Evolutionary conservation across 2,329 filamentous ascomycete genomes (phyloP).

Genomic region (Mollisia scopiformis): DNA sequence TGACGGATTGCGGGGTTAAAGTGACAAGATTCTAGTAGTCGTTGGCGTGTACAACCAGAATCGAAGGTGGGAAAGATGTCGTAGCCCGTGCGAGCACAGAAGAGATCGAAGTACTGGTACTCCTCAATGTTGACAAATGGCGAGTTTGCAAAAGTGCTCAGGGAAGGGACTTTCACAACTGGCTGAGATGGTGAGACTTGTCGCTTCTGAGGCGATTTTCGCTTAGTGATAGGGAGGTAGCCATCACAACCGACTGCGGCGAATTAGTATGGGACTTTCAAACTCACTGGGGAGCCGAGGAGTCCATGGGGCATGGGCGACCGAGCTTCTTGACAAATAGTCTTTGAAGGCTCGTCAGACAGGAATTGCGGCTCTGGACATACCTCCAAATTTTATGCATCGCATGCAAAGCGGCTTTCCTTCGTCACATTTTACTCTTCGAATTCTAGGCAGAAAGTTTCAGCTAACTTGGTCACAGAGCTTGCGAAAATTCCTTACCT

Average conservation of each 20-base stretch:
- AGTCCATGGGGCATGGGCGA: no score
- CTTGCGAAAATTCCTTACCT: constrained; percentile 12
- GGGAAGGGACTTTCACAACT: background rate
- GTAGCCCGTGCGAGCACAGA: constrained; percentile 19
- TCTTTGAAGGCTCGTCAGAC: no score
- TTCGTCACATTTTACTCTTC: no score
- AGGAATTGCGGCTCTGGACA: no score
- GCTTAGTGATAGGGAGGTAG: constrained; percentile 7
- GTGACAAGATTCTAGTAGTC: constrained; percentile 25
- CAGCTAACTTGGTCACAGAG: constrained; percentile 20
- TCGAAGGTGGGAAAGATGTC: constrained; percentile 23
- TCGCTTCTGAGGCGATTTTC: constrained; percentile 1
- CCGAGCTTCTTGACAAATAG: no score
- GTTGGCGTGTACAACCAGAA: constrained; percentile 17
- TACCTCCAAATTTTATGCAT: no score
- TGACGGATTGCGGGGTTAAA: constrained; percentile 23
- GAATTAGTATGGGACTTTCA: no score
- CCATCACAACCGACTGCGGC: constrained; percentile 24
- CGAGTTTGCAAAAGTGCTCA: constrained; percentile 7
- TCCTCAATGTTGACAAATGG: constrained; percentile 20
- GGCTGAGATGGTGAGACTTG: constrained; percentile 5
- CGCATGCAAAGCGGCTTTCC: no score
- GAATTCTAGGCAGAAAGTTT: no score
- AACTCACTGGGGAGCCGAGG: no score
- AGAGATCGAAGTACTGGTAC: constrained; percentile 22